Conservation (phyloP, 495 filamentous ascomycete genomes). For the Daldinia bambusicola region DNA sequence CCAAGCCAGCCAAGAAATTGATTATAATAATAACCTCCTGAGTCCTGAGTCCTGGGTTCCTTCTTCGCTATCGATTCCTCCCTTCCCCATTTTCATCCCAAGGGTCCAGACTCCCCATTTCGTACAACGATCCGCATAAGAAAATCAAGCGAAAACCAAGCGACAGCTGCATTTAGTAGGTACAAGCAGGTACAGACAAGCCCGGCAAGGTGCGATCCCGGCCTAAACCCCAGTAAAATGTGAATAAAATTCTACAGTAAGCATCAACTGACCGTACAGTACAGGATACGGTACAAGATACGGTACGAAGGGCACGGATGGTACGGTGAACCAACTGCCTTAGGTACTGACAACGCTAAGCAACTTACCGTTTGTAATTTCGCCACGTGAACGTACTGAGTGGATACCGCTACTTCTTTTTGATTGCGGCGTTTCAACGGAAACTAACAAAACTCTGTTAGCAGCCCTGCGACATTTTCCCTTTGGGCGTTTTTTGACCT, state of each 20-base stretch:
- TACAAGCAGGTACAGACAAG: not conserved
- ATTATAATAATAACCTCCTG: not conserved
- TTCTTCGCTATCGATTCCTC: not conserved
- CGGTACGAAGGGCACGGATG: not conserved
- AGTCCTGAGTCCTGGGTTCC: too few relatives aligned
- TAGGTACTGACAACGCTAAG: not conserved
- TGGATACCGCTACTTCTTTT: slow-evolving; percentile 3
- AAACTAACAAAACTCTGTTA: not conserved
- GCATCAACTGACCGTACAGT: slow-evolving; percentile 4
- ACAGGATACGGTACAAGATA: slow-evolving; percentile 3
- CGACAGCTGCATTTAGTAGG: slow-evolving; percentile 1
- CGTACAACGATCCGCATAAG: not conserved
- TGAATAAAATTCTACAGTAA: not conserved
- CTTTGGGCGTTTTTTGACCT: slow-evolving; percentile 2
- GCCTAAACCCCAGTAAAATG: slow-evolving; percentile 4
- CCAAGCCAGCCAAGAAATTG: not conserved
- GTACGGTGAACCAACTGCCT: too few relatives aligned
- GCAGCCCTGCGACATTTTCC: slow-evolving; percentile 13
- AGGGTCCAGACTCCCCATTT: not conserved
- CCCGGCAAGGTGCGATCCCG: not conserved
- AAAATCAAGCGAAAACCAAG: slow-evolving; percentile 1
- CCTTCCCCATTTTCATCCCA: not conserved
- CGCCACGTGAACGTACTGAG: slow-evolving; percentile 11
- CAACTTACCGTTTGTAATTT: slow-evolving; percentile 7
- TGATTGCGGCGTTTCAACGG: slow-evolving; percentile 3